A percentile compares a stretch with the other conserved stretches of the same genome.
phyloP scores from a whole-genome alignment of 2,329 filamentous ascomycete species.

The Talaromyces sp. region DNA sequence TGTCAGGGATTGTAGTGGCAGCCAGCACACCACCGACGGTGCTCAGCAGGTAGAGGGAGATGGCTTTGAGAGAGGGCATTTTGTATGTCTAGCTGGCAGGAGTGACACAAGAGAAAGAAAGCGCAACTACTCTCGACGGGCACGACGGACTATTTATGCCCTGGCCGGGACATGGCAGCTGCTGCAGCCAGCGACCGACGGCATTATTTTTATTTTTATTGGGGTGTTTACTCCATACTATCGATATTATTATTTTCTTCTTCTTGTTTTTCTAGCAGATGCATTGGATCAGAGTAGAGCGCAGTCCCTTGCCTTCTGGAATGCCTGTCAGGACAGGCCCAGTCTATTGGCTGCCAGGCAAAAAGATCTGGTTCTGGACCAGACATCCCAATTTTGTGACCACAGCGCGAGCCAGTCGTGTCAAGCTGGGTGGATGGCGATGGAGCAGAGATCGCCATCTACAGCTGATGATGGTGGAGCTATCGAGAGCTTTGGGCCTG shows the following conservation, averaged over 20 bases:
- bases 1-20: constrained; percentile 12
- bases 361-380: neutral
- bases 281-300: neutral
- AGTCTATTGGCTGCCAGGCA: neutral
- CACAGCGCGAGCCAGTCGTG: neutral
- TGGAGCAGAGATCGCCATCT: neutral
- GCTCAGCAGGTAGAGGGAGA: constrained; percentile 1
- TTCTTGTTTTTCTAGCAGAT: neutral
- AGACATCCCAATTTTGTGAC: neutral
- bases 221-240: no score
- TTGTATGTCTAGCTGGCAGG: neutral
- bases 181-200: neutral
- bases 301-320: neutral
- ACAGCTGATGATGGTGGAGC: neutral
- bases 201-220: neutral
- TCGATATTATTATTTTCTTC: neutral
- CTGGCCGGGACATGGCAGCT: neutral
- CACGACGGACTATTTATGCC: neutral
- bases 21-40: neutral
- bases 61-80: neutral
- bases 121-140: neutral
- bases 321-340: neutral
- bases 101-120: neutral
- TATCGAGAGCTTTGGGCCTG: neutral
- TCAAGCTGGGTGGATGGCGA: neutral